These are phyloP conservation scores for Coemansia guatemalensis DNA, from an alignment of 192 early-diverging fungal genomes.

Conservation along the genomic window DNA sequence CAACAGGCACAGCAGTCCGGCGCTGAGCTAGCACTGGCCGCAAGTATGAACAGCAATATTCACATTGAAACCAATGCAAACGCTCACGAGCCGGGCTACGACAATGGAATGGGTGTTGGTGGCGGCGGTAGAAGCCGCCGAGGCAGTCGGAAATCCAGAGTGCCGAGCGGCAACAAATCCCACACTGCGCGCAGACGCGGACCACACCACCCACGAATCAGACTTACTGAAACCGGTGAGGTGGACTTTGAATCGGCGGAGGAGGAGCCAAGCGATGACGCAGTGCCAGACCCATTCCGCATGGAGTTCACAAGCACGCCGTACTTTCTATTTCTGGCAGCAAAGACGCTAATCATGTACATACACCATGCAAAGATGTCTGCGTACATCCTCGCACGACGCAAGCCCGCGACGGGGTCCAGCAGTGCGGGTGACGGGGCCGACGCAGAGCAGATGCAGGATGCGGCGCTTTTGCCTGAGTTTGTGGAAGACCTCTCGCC, in stretches of 20 bases:
- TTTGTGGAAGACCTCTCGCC: slow-evolving; percentile 48
- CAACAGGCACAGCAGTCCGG: slow-evolving; percentile 11
- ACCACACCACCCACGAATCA: slow-evolving; percentile 16
- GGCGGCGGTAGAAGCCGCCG: slow-evolving; percentile 1
- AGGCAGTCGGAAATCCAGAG: slow-evolving; percentile 2
- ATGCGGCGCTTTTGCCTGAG: slow-evolving; percentile 23
- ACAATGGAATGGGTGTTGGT: background rate
- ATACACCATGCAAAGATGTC: slow-evolving; percentile 55
- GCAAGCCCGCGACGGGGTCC: slow-evolving; percentile 14
- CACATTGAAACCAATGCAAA: slow-evolving; percentile 55
- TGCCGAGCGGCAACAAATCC: background rate
- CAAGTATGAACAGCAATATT: slow-evolving; percentile 55
- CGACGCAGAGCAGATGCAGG: slow-evolving; percentile 10
- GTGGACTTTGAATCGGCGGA: slow-evolving; percentile 35
- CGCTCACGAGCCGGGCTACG: slow-evolving; percentile 16
- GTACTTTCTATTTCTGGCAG: slow-evolving; percentile 52
- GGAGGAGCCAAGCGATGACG: slow-evolving; percentile 11
- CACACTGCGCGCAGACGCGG: slow-evolving; percentile 6
- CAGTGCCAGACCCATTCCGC: slow-evolving; percentile 40
- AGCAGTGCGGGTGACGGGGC: background rate
- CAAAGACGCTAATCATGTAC: slow-evolving; percentile 56
- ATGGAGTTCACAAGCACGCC: slow-evolving; percentile 42
- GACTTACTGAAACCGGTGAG: slow-evolving; percentile 19
- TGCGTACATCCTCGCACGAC: slow-evolving; percentile 45
- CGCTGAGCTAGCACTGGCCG: slow-evolving; percentile 50